These are phyloP conservation scores for Yamadazyma oceani DNA, from an alignment of 1,139 yeast species.

Conservation along the genomic window DNA sequence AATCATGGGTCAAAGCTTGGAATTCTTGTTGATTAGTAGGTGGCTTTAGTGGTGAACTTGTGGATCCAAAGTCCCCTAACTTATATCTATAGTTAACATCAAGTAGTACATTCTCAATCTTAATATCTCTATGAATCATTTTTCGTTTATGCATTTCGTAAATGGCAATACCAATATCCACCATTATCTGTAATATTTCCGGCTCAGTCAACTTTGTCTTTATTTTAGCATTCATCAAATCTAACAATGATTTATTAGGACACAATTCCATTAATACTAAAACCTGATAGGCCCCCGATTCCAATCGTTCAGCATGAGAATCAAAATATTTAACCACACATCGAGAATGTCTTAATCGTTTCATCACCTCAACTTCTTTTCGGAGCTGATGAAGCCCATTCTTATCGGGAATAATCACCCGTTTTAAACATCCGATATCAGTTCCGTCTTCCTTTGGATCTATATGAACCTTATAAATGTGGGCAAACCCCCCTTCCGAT, in stretches of 20 bases:
- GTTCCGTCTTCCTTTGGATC: conserved; percentile 37
- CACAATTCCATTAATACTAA: conserved; percentile 77
- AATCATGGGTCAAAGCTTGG: conserved; percentile 72
- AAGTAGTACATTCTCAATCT: conserved; percentile 90
- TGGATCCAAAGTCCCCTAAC: conserved; percentile 93
- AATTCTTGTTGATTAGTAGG: conserved; percentile 68
- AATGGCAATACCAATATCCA: conserved; percentile 64
- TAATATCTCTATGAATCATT: conserved; percentile 79
- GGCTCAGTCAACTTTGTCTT: conserved; percentile 60
- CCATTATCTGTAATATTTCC: conserved; percentile 66
- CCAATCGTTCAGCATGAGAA: conserved; percentile 71
- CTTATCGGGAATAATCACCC: conserved; percentile 74
- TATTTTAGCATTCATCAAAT: conserved; percentile 70
- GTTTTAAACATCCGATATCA: conserved; percentile 63
- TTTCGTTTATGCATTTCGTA: conserved; percentile 69
- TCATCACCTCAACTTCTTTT: conserved; percentile 83
- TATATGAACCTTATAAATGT: conserved; percentile 59
- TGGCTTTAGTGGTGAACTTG: conserved; percentile 58
- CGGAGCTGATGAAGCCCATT: conserved; percentile 62
- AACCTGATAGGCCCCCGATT: conserved; percentile 63
- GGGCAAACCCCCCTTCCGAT: conserved; percentile 53
- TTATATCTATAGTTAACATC: conserved; percentile 73
- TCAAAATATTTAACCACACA: conserved; percentile 70
- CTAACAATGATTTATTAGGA: conserved; percentile 68
- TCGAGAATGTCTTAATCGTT: conserved; percentile 53